A percentile compares a stretch with the other conserved stretches of the same genome.
These are phyloP conservation scores for Maudiozyma humilis DNA, from an alignment of 1,139 yeast genomes.

Conservation along the genomic window DNA sequence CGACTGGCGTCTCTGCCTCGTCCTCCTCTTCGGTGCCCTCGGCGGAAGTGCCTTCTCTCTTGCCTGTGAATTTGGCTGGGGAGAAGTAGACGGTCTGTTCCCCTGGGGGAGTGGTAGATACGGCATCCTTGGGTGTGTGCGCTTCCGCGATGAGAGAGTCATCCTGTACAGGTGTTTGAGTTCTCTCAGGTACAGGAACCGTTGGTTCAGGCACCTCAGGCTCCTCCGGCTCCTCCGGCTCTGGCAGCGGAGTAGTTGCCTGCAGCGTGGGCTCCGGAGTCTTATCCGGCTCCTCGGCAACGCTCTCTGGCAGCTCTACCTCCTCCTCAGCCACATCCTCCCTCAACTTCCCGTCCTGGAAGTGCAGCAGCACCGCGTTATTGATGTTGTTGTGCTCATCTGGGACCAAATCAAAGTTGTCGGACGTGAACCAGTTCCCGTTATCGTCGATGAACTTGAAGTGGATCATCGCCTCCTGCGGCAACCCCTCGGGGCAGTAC, in stretches of 20 bases:
- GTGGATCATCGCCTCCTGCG: constrained; percentile 11
- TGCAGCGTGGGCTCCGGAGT: constrained; percentile 1
- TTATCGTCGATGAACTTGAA: constrained; percentile 32
- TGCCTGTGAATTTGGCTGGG: background rate
- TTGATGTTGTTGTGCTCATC: constrained; percentile 53
- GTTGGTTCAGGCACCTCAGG: too few species aligned
- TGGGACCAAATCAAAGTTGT: constrained; percentile 37
- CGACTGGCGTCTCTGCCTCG: constrained; percentile 2
- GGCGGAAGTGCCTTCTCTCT: background rate
- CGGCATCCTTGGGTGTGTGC: background rate
- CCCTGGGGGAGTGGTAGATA: background rate
- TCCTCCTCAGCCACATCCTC: background rate
- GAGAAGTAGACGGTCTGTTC: constrained; percentile 2
- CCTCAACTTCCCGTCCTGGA: background rate
- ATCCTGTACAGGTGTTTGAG: too few species aligned
- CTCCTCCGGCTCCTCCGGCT: background rate
- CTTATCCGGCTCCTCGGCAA: background rate
- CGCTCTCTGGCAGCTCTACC: background rate
- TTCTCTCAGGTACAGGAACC: too few species aligned
- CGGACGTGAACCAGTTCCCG: constrained; percentile 51
- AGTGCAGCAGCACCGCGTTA: constrained; percentile 36
- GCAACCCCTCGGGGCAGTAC: constrained; percentile 7
- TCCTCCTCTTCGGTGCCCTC: constrained; percentile 3
- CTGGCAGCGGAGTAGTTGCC: background rate
- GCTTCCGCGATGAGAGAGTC: too few species aligned